A percentile compares a stretch with the other conserved stretches of the same genome.
Conservation (phyloP, 345 rosid species). For the Chamaenerion angustifolium region DNA sequence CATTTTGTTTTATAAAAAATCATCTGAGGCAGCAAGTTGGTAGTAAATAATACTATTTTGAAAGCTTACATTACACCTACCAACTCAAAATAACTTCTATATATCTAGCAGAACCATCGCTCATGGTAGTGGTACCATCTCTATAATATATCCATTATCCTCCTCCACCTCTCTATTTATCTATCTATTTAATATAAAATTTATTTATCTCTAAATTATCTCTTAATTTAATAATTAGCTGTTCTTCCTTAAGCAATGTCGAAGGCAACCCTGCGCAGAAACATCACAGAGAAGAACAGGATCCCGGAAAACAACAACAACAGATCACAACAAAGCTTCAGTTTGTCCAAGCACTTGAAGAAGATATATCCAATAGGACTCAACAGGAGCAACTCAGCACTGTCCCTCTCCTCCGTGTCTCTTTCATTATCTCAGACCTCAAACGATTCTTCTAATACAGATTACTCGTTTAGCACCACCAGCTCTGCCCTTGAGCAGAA, state of each 20-base stretch:
- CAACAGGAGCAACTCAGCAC: conserved; percentile 56
- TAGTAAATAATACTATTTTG: conserved; percentile 8
- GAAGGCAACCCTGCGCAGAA: conserved; percentile 19
- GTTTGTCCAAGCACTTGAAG: conserved; percentile 52
- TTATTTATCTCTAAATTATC: neutral
- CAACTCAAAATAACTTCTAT: neutral
- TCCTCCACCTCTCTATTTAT: conserved; percentile 2
- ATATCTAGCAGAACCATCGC: neutral
- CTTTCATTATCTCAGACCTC: conserved; percentile 80
- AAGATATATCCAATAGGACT: conserved; percentile 73
- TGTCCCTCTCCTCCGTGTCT: conserved; percentile 65
- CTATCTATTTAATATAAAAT: neutral
- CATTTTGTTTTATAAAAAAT: no score
- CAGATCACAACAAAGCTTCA: conserved; percentile 25
- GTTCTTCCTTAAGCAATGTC: conserved; percentile 18
- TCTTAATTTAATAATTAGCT: neutral
- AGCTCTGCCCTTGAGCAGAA: conserved; percentile 34
- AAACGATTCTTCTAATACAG: conserved; percentile 60
- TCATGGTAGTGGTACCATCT: neutral
- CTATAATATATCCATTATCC: conserved; percentile 1
- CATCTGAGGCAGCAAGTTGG: conserved; percentile 11
- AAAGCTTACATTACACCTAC: conserved; percentile 68
- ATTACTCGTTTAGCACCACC: conserved; percentile 13
- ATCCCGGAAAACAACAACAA: conserved; percentile 14
- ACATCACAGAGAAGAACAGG: conserved; percentile 27